These are phyloP conservation scores for Phytopythium kandeliae DNA, from an alignment of 352 stramenopile species.

Conservation along the genomic window DNA sequence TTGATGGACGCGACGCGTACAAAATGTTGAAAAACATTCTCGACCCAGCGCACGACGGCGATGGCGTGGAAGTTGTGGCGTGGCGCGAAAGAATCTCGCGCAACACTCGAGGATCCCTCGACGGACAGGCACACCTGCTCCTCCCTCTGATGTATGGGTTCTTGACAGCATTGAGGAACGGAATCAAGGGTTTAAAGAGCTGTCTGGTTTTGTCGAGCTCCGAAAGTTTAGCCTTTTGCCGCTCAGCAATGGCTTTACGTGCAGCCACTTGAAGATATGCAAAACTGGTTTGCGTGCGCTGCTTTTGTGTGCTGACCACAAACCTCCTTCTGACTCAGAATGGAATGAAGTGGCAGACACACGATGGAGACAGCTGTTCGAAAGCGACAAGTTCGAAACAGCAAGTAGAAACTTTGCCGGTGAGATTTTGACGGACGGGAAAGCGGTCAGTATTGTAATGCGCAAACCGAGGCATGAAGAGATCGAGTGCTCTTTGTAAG, in stretches of 20 bases:
- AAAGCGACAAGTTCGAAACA: constrained; percentile 3
- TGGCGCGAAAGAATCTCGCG: neutral
- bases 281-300: neutral
- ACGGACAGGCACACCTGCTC: neutral
- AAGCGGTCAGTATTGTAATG: too few relatives aligned
- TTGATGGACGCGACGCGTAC: neutral
- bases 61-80: neutral
- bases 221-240: constrained; percentile 8
- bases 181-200: neutral
- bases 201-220: neutral
- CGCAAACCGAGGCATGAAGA: too few relatives aligned
- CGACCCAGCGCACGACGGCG: neutral
- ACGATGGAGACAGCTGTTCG: constrained; percentile 6
- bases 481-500: too few relatives aligned
- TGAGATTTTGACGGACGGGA: too few relatives aligned
- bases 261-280: constrained; percentile 12
- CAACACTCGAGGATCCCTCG: too few relatives aligned
- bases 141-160: neutral
- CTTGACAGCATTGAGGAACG: neutral
- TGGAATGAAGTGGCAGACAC: neutral
- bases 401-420: too few relatives aligned
- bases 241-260: constrained; percentile 8
- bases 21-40: neutral
- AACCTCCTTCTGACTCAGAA: neutral
- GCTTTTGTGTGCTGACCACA: neutral